phyloP scores from a whole-genome alignment of 2,329 filamentous ascomycete species.

The Penicillium freii region DNA sequence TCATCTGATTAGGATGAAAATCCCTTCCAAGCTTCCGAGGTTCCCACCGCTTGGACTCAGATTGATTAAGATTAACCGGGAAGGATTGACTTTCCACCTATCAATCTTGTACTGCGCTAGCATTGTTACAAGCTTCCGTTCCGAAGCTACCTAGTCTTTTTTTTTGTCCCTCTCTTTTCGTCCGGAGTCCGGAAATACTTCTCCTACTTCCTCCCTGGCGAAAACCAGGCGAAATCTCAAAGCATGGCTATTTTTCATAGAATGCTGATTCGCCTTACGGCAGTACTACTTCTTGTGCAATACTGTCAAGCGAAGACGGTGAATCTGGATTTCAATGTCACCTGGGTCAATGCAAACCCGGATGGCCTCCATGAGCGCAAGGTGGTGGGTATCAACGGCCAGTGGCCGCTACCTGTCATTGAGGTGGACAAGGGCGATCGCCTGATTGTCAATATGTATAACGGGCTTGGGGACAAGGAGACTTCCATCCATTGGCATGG shows the following conservation, averaged over 20 bases:
- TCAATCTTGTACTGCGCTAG: background rate
- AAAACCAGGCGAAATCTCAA: background rate
- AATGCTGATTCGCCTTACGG: background rate
- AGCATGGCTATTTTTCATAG: background rate
- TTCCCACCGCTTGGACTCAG: too few relatives aligned
- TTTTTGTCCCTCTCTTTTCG: background rate
- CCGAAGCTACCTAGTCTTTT: background rate
- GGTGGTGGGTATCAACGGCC: constrained; percentile 69
- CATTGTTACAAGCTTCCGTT: background rate
- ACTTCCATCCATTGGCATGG: constrained; percentile 76
- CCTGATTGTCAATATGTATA: constrained; percentile 66
- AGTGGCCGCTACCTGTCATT: constrained; percentile 71
- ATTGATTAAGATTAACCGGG: background rate
- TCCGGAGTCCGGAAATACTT: background rate
- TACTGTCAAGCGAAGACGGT: constrained; percentile 19
- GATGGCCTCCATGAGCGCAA: constrained; percentile 52
- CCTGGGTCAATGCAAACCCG: constrained; percentile 56
- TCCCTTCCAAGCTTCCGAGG: background rate
- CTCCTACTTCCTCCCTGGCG: background rate
- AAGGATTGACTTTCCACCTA: background rate
- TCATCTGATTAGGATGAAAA: background rate
- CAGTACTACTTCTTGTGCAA: constrained; percentile 7
- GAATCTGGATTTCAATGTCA: constrained; percentile 50
- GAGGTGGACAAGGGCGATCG: constrained; percentile 72
- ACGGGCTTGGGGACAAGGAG: constrained; percentile 62